Base-by-base conservation (phyloP, 306 rosid genomes). In the Rubus idaeus region DNA sequence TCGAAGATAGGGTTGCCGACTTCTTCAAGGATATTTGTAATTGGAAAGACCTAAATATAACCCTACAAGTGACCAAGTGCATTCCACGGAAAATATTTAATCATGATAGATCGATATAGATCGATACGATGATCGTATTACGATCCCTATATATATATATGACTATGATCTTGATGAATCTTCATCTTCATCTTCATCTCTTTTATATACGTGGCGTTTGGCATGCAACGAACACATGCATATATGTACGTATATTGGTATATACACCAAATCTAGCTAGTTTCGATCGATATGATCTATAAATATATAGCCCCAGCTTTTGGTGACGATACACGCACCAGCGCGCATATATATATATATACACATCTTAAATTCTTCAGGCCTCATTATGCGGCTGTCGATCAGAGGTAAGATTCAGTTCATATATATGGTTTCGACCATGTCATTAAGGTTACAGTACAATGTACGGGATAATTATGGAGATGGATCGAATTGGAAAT, bases 171-270 rank as follows among this genome's bases (percentile, higher is more conserved):
- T 57, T 49, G 63, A 12, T 61, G 67, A 30, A 73, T 57, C 68
- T 44, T 74, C 69, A 58, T 72, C 14, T 16, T 55, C 51, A 40
- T 72, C 47, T 56, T n/a, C 21, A 8, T 41, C n/a, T n/a, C n/a
- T n/a, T n/a, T n/a, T n/a, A n/a, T n/a, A n/a, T 20, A 20, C 56
- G 21, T 56, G 10, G 77, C 45, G 35, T 44, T 23, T 58, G 58
- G 44, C 56, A 42, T 42, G 45, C 68, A 58, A 37, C 42, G 45
- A 20, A 61, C 41, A 30, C 67, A 30, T 61, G 30, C 5, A 10
- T 61, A 30, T 26, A 26, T 26, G 30, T 26, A 26, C 1, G 30
- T n/a, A n/a, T n/a, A n/a, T n/a, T n/a, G n/a, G n/a, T n/a, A n/a
- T n/a, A n/a, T n/a, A n/a, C n/a, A n/a, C n/a, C n/a, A n/a, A n/a